Evolutionary conservation across 805 yeast genomes (phyloP).

Genomic region (Lachancea dasiensis): DNA sequence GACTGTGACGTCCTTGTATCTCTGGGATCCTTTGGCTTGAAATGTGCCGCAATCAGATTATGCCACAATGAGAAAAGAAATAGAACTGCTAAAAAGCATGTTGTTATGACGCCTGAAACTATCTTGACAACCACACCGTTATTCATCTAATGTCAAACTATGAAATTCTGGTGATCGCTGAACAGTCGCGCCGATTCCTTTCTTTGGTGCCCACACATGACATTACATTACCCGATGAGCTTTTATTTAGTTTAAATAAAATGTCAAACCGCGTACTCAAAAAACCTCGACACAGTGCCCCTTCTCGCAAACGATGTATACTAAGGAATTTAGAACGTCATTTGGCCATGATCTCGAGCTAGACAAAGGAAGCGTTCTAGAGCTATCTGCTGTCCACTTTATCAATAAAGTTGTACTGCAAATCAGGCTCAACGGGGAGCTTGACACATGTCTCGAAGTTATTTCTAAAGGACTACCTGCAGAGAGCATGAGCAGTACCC

Average conservation of each 20-base stretch:
- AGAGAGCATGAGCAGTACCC: constrained; percentile 11
- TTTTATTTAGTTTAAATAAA: too few relatives aligned
- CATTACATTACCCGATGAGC: too few relatives aligned
- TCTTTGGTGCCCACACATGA: too few relatives aligned
- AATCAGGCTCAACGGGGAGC: constrained; percentile 27
- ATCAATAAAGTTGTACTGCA: constrained; percentile 24
- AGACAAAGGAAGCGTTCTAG: constrained; percentile 4
- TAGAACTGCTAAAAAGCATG: constrained; percentile 22
- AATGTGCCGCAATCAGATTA: constrained; percentile 24
- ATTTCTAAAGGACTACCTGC: constrained; percentile 21
- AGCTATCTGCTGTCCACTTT: constrained; percentile 22
- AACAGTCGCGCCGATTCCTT: too few relatives aligned
- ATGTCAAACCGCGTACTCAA: too few relatives aligned
- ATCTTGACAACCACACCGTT: constrained; percentile 7
- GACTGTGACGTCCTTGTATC: constrained; percentile 27
- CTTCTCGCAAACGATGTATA: constrained; percentile 11
- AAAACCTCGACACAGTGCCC: too few relatives aligned
- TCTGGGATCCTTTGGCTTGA: constrained; percentile 23
- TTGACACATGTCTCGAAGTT: constrained; percentile 46
- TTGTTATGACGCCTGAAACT: constrained; percentile 16
- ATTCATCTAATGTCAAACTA: too few relatives aligned
- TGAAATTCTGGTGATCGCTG: too few relatives aligned
- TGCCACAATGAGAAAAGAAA: constrained; percentile 30
- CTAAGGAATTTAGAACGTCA: constrained; percentile 8
- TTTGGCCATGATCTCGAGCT: constrained; percentile 9